A percentile compares a stretch with the other conserved stretches of the same genome.
phyloP scores from a whole-genome alignment of 208 protist genomes.

The Leishmania mexicana region DNA sequence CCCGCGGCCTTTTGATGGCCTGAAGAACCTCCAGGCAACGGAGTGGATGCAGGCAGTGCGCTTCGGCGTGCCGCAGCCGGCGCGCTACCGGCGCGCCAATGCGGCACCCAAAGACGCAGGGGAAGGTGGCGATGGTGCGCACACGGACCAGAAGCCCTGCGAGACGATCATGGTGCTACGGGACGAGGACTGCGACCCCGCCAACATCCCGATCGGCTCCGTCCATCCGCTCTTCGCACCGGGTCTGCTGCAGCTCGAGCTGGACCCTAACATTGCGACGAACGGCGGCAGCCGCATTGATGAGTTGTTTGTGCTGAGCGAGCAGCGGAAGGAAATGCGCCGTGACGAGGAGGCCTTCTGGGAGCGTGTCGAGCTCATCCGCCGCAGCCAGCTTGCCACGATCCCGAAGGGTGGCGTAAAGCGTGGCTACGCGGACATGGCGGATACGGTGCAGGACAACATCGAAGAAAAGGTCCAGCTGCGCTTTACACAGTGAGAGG shows the following conservation, averaged over 20 bases:
- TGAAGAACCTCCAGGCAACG: slow-evolving; percentile 62
- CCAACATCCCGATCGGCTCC: slow-evolving; percentile 69
- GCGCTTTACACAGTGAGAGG: slow-evolving; percentile 64
- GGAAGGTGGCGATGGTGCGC: neutral
- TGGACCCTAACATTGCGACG: slow-evolving; percentile 7
- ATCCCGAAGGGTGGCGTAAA: slow-evolving; percentile 60
- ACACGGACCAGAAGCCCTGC: neutral
- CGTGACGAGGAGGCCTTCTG: slow-evolving; percentile 85
- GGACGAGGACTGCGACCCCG: slow-evolving; percentile 47
- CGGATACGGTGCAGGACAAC: slow-evolving; percentile 46
- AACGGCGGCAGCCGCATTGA: slow-evolving; percentile 36
- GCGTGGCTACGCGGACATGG: slow-evolving; percentile 67
- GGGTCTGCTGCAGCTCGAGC: slow-evolving; percentile 72
- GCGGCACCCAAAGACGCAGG: neutral
- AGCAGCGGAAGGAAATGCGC: slow-evolving; percentile 77
- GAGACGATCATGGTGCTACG: slow-evolving; percentile 36
- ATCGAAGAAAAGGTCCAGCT: slow-evolving; percentile 85
- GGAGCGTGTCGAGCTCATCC: slow-evolving; percentile 88
- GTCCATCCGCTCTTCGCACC: slow-evolving; percentile 72
- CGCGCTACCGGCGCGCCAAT: slow-evolving; percentile 5
- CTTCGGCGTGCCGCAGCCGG: slow-evolving; percentile 49
- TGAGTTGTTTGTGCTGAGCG: slow-evolving; percentile 39
- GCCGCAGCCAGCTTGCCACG: slow-evolving; percentile 67
- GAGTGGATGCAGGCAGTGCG: slow-evolving; percentile 84
- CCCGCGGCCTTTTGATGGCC: slow-evolving; percentile 55